These are phyloP conservation scores for Thielaviopsis musarum DNA, from an alignment of 2,329 filamentous ascomycete genomes.

Conservation along the genomic window DNA sequence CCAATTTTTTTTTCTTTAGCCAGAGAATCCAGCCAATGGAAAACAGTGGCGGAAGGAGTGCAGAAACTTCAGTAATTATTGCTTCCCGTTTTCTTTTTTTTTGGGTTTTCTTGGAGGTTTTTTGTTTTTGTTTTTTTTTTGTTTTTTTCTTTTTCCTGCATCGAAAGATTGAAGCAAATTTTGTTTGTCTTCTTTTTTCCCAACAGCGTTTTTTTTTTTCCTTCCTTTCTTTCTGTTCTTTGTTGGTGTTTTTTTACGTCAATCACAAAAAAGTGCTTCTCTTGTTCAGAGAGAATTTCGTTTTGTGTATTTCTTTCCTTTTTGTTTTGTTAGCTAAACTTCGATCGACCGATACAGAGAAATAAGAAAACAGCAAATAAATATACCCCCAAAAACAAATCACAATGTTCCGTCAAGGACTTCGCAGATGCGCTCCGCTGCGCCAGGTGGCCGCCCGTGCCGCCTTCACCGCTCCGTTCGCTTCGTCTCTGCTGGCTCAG, in stretches of 20 bases:
- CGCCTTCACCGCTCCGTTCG: neutral
- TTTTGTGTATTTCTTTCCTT: neutral
- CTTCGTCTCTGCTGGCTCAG: conserved; percentile 8
- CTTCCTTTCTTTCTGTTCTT: neutral
- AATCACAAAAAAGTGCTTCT: no score
- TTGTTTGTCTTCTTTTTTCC: neutral
- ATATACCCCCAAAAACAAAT: neutral
- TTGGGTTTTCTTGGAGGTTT: no score
- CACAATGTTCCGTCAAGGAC: conserved; percentile 13
- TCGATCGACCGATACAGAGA: neutral
- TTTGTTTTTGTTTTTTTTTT: neutral
- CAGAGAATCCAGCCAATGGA: neutral
- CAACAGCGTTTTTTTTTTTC: neutral
- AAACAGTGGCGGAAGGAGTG: neutral
- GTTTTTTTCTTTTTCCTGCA: neutral
- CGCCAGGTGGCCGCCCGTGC: conserved; percentile 9
- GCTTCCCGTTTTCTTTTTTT: neutral
- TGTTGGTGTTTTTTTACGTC: neutral
- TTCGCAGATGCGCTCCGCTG: conserved; percentile 12
- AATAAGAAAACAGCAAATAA: neutral
- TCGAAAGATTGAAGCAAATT: neutral
- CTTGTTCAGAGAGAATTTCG: neutral
- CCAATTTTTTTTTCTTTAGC: neutral
- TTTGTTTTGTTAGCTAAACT: neutral
- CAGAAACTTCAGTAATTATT: neutral